phyloP scores from a whole-genome alignment of 495 filamentous ascomycete species.

The Penicillium goetzii region DNA sequence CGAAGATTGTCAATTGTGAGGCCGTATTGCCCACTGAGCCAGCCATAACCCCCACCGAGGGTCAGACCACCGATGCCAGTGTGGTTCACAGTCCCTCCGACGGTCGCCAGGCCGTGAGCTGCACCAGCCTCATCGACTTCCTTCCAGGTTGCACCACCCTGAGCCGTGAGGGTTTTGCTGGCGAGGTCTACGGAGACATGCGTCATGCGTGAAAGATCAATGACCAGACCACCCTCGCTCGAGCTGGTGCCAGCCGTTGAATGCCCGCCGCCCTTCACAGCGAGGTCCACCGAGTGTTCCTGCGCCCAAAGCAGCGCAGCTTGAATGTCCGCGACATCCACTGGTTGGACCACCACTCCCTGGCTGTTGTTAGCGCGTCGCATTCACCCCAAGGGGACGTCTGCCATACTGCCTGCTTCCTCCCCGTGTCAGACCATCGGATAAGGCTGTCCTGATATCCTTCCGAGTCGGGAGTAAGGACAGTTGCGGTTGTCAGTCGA shows the following conservation, averaged over 20 bases:
- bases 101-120: conserved; percentile 54
- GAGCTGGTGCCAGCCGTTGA: conserved; percentile 54
- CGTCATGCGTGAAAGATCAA: conserved; percentile 58
- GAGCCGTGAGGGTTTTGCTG: conserved; percentile 49
- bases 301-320: conserved; percentile 48
- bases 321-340: conserved; percentile 41
- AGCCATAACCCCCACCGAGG: conserved; percentile 61
- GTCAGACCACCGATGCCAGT: conserved; percentile 63
- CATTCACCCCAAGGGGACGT: not conserved
- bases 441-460: conserved; percentile 36
- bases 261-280: conserved; percentile 59
- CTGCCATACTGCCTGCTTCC: conserved; percentile 37
- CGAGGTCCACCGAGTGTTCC: conserved; percentile 49
- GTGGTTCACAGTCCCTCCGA: conserved; percentile 64
- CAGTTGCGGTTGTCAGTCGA: conserved; percentile 23
- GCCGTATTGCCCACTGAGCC: conserved; percentile 53
- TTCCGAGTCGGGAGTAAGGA: conserved; percentile 36
- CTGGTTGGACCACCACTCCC: conserved; percentile 48
- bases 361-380: conserved; percentile 18
- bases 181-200: conserved; percentile 49
- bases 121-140: conserved; percentile 58
- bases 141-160: conserved; percentile 59
- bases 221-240: conserved; percentile 53
- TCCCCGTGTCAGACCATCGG: conserved; percentile 44
- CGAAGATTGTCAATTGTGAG: conserved; percentile 58